Evolutionary conservation across 78 protist genomes (phyloP).

Genomic region (Dictyostelium firmibasis): DNA sequence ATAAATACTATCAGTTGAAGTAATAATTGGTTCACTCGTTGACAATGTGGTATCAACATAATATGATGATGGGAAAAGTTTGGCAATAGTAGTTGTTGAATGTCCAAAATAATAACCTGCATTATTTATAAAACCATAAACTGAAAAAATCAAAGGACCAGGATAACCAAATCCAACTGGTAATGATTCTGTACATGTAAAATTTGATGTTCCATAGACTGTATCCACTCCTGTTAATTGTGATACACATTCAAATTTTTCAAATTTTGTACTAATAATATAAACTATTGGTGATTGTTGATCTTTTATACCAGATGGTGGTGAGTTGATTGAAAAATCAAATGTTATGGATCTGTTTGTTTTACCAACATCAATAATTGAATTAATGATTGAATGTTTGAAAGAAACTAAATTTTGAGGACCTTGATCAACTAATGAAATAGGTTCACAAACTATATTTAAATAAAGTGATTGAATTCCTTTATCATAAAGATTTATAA

Average conservation of each 20-base stretch:
- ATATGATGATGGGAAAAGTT: background rate
- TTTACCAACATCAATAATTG: background rate
- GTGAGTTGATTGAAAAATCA: background rate
- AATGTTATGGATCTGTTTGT: background rate
- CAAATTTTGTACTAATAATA: background rate
- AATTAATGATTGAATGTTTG: background rate
- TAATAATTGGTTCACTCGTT: background rate
- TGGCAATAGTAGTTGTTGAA: background rate
- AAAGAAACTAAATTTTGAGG: background rate
- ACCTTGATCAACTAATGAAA: background rate
- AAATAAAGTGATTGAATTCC: background rate
- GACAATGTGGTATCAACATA: background rate
- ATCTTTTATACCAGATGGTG: background rate
- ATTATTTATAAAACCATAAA: background rate
- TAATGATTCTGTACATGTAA: background rate
- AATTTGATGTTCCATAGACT: background rate
- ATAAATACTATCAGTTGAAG: background rate
- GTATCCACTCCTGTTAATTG: background rate
- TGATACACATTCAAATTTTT: background rate
- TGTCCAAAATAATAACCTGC: background rate
- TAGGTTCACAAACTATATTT: background rate
- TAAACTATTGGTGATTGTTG: background rate
- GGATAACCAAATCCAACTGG: background rate
- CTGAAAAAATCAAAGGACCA: background rate
- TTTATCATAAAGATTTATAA: background rate